These are phyloP conservation scores for Incumbomyces delicatus DNA, from an alignment of 2,329 filamentous ascomycete genomes.

Conservation along the genomic window DNA sequence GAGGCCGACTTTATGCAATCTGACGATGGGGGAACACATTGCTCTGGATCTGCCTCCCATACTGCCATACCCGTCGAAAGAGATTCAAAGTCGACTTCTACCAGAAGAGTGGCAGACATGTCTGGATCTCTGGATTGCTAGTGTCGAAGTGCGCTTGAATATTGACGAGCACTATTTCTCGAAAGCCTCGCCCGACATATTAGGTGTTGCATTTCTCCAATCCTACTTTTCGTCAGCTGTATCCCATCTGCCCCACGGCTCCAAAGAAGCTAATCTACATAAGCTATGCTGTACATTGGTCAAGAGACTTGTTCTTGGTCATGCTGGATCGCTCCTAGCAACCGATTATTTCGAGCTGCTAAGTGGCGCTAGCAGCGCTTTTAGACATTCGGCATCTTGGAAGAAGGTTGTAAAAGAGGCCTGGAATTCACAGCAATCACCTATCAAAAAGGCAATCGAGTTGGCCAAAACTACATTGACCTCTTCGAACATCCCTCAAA, in stretches of 20 bases:
- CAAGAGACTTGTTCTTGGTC: constrained; percentile 42
- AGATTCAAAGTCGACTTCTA: constrained; percentile 56
- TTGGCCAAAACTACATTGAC: constrained; percentile 9
- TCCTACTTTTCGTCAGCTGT: constrained; percentile 10
- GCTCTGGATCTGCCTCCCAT: constrained; percentile 52
- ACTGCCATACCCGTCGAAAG: constrained; percentile 63
- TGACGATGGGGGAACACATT: constrained; percentile 29
- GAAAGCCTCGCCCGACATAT: constrained; percentile 9
- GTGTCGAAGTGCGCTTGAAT: constrained; percentile 56
- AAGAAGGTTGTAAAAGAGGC: constrained; percentile 9
- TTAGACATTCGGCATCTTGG: constrained; percentile 12
- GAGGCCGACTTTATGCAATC: too few relatives aligned
- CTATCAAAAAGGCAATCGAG: constrained; percentile 11
- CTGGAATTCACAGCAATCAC: constrained; percentile 12
- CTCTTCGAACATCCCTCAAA: constrained; percentile 11
- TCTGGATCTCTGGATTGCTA: constrained; percentile 63
- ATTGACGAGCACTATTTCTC: constrained; percentile 48
- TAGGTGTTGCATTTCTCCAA: constrained; percentile 13
- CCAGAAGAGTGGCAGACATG: constrained; percentile 67
- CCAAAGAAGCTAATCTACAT: constrained; percentile 39
- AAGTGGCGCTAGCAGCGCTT: constrained; percentile 10
- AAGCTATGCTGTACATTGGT: constrained; percentile 57
- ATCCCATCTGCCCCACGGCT: not conserved
- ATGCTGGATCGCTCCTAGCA: constrained; percentile 8
- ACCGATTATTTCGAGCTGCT: constrained; percentile 12